These are phyloP conservation scores for Globisporangium radiosum DNA, from an alignment of 352 stramenopile species.

Conservation along the genomic window DNA sequence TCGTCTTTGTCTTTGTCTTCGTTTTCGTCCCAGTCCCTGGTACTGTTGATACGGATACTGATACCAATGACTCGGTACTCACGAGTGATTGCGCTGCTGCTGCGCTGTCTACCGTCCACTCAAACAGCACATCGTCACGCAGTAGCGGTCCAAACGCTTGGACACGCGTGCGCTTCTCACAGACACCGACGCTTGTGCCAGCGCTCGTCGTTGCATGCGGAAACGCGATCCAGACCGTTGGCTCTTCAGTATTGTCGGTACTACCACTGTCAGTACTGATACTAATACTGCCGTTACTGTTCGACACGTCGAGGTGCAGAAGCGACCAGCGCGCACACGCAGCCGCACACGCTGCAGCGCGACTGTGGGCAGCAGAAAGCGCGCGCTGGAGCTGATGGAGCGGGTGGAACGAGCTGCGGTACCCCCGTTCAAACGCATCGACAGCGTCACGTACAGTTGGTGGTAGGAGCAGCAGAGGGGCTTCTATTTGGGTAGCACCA, in stretches of 20 bases:
- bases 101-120: too few relatives aligned
- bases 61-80: too few relatives aligned
- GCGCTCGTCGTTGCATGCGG: not conserved
- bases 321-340: constrained; percentile 19
- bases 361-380: constrained; percentile 6
- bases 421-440: constrained; percentile 12
- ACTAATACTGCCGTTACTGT: not conserved
- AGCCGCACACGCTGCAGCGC: constrained; percentile 16
- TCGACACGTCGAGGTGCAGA: constrained; percentile 10
- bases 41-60: too few relatives aligned
- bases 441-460: too few relatives aligned
- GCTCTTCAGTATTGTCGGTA: not conserved
- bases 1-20: too few relatives aligned
- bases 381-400: constrained; percentile 39
- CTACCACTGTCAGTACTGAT: not conserved
- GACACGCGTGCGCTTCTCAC: constrained; percentile 24
- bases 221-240: constrained; percentile 23
- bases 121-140: not conserved
- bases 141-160: constrained; percentile 14
- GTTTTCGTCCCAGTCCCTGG: too few relatives aligned
- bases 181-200: constrained; percentile 6
- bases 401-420: constrained; percentile 49
- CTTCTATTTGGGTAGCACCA: too few relatives aligned
- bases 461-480: too few relatives aligned
- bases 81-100: too few relatives aligned